Evolutionary conservation across 2,329 filamentous ascomycete genomes (phyloP), one percentile per base, ranked within the genome.

Genomic region (Dactylellina cionopaga): DNA sequence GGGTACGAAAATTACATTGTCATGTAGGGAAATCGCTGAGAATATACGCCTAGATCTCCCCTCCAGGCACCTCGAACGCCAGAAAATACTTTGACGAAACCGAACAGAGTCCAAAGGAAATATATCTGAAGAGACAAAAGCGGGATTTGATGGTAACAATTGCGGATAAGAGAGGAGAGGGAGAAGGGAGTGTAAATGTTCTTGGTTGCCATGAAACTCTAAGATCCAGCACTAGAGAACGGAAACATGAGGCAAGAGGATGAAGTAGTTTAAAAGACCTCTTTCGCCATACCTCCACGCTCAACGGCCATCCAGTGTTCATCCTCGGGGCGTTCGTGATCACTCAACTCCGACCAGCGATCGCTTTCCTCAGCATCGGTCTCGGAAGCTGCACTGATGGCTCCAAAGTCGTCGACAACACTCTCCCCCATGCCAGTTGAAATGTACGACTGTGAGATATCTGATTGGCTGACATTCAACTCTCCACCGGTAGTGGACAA

Each of bases 341-440:
- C 69, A 49, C 54, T 60, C 15, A 73, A 46, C 29, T 73, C 69
- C 1, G 52, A 60, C 69, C 69, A 73, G n/a, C 62, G 59, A 60
- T 73, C 69, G 13, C 69, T 73, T 43, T 73, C 69, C n/a, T 73
- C 69, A 17, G 60, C 69, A 33, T 73, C 69, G 2, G 69, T 66
- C 33, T 72, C 66, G 6, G 52, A 64, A 3, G 58, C 39, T 9
- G 62, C 60, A 27, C 60, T 66, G 17, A 73, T 66, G 2, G 69
- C 35, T 2, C 59, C 62, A 52, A 73, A 73, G 35, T 73, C 69
- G 13, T 73, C 69, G 17, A 35, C 54, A 15, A 66, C 49, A 31
- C 69, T 73, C 15, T 65, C 59, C 1, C 39, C 54, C 59, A 71
- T 71, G 9, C 66, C 66, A 0, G 58, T 58, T 2, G 66, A 71